phyloP scores from a whole-genome alignment of 371 early-diverging fungal species.

The Nematocida parisii region DNA sequence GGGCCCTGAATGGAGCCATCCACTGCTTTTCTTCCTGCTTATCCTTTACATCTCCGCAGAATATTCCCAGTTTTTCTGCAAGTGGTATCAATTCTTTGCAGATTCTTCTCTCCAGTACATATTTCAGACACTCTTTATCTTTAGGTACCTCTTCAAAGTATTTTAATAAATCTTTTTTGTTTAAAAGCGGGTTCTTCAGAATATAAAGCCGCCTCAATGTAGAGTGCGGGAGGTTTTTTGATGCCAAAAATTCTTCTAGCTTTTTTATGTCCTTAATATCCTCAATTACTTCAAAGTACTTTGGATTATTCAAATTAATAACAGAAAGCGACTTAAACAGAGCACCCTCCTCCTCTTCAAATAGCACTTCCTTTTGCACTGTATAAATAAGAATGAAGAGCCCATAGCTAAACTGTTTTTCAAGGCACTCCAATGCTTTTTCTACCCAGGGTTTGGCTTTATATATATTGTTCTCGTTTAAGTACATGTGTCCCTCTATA shows the following conservation, averaged over 20 bases:
- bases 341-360: background rate
- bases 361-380: background rate
- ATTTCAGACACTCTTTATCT: slow-evolving; percentile 12
- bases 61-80: background rate
- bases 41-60: background rate
- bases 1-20: background rate
- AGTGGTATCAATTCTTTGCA: background rate
- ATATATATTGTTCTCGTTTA: background rate
- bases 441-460: slow-evolving; percentile 4
- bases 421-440: background rate
- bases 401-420: background rate
- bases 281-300: background rate
- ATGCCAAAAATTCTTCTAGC: slow-evolving; percentile 1
- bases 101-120: slow-evolving; percentile 31
- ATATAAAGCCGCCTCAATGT: slow-evolving; percentile 13
- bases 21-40: background rate
- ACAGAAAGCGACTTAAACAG: slow-evolving; percentile 5
- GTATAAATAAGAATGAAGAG: slow-evolving; percentile 3
- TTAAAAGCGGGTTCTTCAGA: slow-evolving; percentile 15
- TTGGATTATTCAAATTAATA: background rate
- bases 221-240: background rate
- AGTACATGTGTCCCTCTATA: slow-evolving; percentile 42
- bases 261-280: slow-evolving; percentile 16
- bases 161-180: slow-evolving; percentile 3
- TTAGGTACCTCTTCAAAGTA: slow-evolving; percentile 23